Evolutionary conservation across 83 land plant species (phyloP), one percentile per base, ranked within the genome.

Genomic region (Picea engelmannii): DNA sequence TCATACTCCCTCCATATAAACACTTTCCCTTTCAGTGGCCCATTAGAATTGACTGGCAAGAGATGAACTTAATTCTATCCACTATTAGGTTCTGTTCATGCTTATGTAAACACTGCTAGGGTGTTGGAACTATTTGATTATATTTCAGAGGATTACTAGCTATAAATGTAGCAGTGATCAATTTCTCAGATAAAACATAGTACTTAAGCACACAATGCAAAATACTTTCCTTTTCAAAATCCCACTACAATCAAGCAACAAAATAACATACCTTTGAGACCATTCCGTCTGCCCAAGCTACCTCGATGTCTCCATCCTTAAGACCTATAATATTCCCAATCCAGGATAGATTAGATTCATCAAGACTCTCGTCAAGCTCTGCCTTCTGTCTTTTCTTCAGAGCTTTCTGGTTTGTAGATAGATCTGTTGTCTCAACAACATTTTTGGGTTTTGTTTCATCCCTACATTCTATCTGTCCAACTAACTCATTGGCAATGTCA

Each of bases 271-370:
- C 99, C 98, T 87, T 91, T 52, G 99, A 93, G 3, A 93, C 94
- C 88, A 88, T 88, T 42, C 98, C 96, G 87, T 95, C 86, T 61
- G 91, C 96, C 99, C 99, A 97, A 84, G 89, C 89, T 60, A 97
- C 99, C 79, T 92, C 93, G 82, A 97, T 95, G 71, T 97, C 92
- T 74, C 99, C 99, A 90, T 95, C 91, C 70, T 89, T 81, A 35
- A 97, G 89, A 68, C 92, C 95, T 82, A 91, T 90, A 21, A 97
- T 92, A 80, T 92, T 86, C 38, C 99, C 98, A 86, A 93, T 96
- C 99, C 99, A 95, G 25, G 99, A 97, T 10, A 96, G 84, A 84
- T 85, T 90, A 16, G 80, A 18, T 65, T 78, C 81, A 58, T 74
- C 81, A 4, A 4, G 25, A 68, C 16, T 59, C 18, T 42, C 70